Evolutionary conservation across 2,329 filamentous ascomycete genomes (phyloP), one percentile per base, ranked within the genome.

Genomic region (Amesomyces nigricolor): DNA sequence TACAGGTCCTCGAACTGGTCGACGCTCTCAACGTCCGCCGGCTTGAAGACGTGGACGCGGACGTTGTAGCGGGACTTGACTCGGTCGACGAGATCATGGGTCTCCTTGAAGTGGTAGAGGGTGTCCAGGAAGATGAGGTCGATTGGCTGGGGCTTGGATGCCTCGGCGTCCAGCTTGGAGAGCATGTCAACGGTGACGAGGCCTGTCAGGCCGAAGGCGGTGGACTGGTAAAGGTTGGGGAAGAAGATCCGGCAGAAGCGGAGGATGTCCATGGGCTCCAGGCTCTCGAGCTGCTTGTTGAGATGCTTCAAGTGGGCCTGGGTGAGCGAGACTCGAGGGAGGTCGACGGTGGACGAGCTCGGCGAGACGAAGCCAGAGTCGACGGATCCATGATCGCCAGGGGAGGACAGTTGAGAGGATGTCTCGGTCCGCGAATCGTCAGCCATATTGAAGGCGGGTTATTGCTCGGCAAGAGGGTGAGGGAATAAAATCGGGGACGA

Each of bases 221-320:
- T 92, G 43, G 88, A 89, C 73, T 94, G 89, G 75, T 83, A 96
- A 44, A 97, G 83, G 69, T 87, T 87, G 66, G 94, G 94, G 66
- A 99, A 87, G 65, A 92, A 87, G 65, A 88, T 86, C 69, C 92
- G 88, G 78, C 87, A 90, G 88, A 95, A 96, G 74, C 85, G 87
- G 58, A 99, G 82, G 65, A 97, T 87, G 62, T 96, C 92, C 80
- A 92, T 79, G 59, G 94, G 89, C 68, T 91, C 84, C 72, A 97
- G 88, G 68, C 86, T 82, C 71, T 94, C 88, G 64, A 99, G 77
- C 72, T 95, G 90, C 61, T 84, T 75, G 78, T 99, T 99, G 70
- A 99, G 80, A 72, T 92, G 92, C 66, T 89, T 86, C 64, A 97
- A 78, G 72, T 99, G 92, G 61, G 87, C 82, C 70, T 87, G 87